Evolutionary conservation across 306 rosid genomes (phyloP).

Genomic region (Sechiopsis laciniata): DNA sequence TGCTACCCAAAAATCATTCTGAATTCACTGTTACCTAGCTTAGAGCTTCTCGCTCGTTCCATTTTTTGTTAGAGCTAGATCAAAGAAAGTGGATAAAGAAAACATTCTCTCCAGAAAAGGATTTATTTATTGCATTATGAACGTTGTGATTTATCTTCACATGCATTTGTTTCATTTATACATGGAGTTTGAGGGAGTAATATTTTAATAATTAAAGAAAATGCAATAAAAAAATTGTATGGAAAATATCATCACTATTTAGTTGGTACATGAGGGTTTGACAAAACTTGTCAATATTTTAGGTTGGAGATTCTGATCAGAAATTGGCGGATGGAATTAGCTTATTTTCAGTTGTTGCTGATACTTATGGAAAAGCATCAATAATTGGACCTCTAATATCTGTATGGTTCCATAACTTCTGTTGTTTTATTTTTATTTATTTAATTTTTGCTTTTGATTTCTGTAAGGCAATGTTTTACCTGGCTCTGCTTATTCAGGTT

Average conservation of each 20-base stretch:
- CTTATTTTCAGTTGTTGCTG: constrained; percentile 51
- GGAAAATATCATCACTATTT: no score
- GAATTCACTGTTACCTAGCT: not conserved
- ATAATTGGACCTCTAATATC: constrained; percentile 63
- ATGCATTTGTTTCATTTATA: not conserved
- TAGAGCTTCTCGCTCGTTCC: not conserved
- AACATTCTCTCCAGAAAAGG: not conserved
- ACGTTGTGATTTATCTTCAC: not conserved
- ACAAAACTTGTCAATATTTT: constrained; percentile 18
- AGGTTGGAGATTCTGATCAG: constrained; percentile 99
- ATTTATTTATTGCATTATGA: not conserved
- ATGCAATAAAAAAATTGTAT: no score
- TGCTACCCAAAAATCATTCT: not conserved
- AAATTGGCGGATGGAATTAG: constrained; percentile 96
- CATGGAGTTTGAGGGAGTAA: not conserved
- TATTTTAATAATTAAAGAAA: not conserved
- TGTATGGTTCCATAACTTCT: constrained; percentile 36
- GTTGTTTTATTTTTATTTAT: not conserved
- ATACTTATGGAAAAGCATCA: constrained; percentile 61
- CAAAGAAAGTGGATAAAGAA: not conserved
- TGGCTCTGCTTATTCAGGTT: not conserved
- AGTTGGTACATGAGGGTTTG: not conserved
- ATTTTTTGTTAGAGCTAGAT: not conserved
- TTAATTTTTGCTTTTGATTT: not conserved
- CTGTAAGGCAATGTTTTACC: not conserved